A percentile compares a stretch with the other conserved stretches of the same genome.
Conservation (phyloP, 2,329 filamentous ascomycete genomes). For the Colletotrichum acutatum region DNA sequence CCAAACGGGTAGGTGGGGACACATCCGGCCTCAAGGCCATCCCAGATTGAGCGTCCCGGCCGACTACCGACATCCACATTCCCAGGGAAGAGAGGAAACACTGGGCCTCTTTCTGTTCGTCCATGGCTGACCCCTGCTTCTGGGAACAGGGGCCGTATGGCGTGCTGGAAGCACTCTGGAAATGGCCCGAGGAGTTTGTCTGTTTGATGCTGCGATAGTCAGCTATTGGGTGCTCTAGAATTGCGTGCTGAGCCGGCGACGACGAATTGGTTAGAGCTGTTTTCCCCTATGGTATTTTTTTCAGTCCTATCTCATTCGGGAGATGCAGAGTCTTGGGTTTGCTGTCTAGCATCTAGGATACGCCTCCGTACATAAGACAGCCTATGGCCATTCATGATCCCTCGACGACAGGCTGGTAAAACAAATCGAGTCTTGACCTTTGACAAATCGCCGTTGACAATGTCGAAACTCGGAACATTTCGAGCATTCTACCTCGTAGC, state of each 20-base stretch:
- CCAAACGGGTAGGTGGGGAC: background rate
- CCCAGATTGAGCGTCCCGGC: slow-evolving; percentile 14
- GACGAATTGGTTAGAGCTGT: background rate
- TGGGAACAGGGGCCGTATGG: background rate
- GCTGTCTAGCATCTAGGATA: no score
- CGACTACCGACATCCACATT: slow-evolving; percentile 9
- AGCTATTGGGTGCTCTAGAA: background rate
- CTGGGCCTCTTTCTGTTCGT: background rate
- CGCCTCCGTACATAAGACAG: no score
- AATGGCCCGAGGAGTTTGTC: background rate
- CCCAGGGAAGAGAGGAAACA: background rate
- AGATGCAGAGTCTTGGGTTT: background rate
- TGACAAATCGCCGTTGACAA: background rate
- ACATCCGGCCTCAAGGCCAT: background rate
- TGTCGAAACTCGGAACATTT: slow-evolving; percentile 46
- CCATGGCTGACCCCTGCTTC: background rate
- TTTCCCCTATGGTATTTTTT: no score
- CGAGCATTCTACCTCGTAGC: slow-evolving; percentile 50
- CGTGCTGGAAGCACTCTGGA: slow-evolving; percentile 8
- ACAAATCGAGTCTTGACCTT: no score
- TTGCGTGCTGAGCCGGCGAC: slow-evolving; percentile 4
- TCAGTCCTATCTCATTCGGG: background rate
- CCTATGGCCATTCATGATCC: no score
- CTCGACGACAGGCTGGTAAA: no score
- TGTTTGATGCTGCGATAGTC: background rate